phyloP scores from a whole-genome alignment of 1,284 basidiomycete species.

The Baeospora myosura region DNA sequence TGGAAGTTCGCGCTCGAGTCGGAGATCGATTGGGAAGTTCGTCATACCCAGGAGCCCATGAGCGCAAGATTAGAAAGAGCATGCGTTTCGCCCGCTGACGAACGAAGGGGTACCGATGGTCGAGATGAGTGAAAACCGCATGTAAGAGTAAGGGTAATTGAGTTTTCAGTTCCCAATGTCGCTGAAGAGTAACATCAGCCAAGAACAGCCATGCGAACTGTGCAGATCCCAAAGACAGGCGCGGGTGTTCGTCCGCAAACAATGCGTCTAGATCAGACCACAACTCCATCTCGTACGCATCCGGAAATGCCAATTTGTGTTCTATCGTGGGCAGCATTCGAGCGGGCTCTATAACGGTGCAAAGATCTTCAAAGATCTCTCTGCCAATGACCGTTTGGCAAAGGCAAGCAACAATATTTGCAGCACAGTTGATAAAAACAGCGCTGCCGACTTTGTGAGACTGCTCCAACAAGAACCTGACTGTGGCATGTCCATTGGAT shows the following conservation, averaged over 20 bases:
- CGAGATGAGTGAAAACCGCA: slow-evolving; percentile 77
- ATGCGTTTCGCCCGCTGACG: slow-evolving; percentile 66
- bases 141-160: slow-evolving; percentile 76
- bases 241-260: slow-evolving; percentile 65
- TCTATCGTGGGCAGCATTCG: slow-evolving; percentile 75
- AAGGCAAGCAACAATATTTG: slow-evolving; percentile 79
- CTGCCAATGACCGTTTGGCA: slow-evolving; percentile 73
- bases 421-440: slow-evolving; percentile 74
- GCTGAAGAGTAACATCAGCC: slow-evolving; percentile 74
- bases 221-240: slow-evolving; percentile 65
- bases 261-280: slow-evolving; percentile 70
- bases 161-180: slow-evolving; percentile 66
- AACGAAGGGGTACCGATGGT: slow-evolving; percentile 68
- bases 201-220: slow-evolving; percentile 87
- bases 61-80: slow-evolving; percentile 74
- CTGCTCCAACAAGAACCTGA: slow-evolving; percentile 84
- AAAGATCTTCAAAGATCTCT: slow-evolving; percentile 77
- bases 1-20: slow-evolving; percentile 36
- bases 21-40: slow-evolving; percentile 49
- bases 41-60: slow-evolving; percentile 71
- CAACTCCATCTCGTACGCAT: slow-evolving; percentile 62
- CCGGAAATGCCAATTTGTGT: slow-evolving; percentile 62
- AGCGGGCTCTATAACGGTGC: slow-evolving; percentile 76
- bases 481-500: slow-evolving; percentile 72
- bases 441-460: slow-evolving; percentile 77